A percentile compares a stretch with the other conserved stretches of the same genome.
Conservation (phyloP, 179 eudicot species). For the Sideroxylon spinosum region DNA sequence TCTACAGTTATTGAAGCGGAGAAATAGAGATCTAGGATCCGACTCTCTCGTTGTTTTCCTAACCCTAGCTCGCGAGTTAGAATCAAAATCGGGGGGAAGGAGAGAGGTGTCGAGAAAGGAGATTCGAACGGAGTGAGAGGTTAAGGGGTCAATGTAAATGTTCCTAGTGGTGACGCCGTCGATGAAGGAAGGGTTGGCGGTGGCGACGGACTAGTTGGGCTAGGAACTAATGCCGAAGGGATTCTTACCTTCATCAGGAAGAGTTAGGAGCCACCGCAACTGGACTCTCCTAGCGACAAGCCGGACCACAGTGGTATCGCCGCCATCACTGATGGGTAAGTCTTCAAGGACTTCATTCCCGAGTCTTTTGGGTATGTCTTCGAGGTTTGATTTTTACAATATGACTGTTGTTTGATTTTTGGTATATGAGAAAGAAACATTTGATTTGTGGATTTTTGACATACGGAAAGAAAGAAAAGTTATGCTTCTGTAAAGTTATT, state of each 20-base stretch:
- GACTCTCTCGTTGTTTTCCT: slow-evolving; percentile 14
- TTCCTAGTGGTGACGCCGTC: slow-evolving; percentile 86
- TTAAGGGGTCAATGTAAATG: slow-evolving; percentile 71
- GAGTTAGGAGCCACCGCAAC: too few species aligned
- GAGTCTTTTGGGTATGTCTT: too few species aligned
- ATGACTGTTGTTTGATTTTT: too few species aligned
- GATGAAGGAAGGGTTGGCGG: slow-evolving; percentile 61
- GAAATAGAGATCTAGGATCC: slow-evolving; percentile 17
- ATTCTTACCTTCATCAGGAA: slow-evolving; percentile 17
- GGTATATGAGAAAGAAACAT: too few species aligned
- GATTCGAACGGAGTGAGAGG: slow-evolving; percentile 59
- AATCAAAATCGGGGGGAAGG: slow-evolving; percentile 26
- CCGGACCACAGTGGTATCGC: too few species aligned
- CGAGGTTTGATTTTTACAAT: too few species aligned
- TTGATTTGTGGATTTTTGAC: too few species aligned
- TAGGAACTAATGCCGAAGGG: slow-evolving; percentile 66
- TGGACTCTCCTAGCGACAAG: too few species aligned
- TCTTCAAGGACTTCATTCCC: too few species aligned
- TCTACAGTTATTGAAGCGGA: slow-evolving; percentile 55
- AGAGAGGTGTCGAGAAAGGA: slow-evolving; percentile 72
- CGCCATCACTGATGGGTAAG: too few species aligned
- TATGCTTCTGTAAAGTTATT: too few species aligned
- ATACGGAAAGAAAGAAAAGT: too few species aligned
- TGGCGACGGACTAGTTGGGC: slow-evolving; percentile 65
- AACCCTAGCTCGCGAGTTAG: slow-evolving; percentile 25